A percentile compares a stretch with the other conserved stretches of the same genome.
phyloP scores from a whole-genome alignment of 768 basidiomycete species.

The Vararia minispora region DNA sequence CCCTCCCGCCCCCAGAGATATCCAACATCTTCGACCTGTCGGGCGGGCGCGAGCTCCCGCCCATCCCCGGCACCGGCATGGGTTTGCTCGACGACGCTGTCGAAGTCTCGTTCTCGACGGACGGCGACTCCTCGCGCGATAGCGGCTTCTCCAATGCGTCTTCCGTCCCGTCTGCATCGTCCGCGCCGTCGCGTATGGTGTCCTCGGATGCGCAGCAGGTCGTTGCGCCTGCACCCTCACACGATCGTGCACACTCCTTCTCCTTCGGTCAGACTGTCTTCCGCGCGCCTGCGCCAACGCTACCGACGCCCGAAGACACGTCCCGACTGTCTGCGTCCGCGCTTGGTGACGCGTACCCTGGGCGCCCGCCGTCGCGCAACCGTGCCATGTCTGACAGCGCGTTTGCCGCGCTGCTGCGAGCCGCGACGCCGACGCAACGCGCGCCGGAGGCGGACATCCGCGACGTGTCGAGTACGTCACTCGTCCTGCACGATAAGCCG shows the following conservation, averaged over 20 bases:
- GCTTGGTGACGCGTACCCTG: neutral
- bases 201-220: constrained; percentile 2
- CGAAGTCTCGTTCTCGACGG: constrained; percentile 22
- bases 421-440: constrained; percentile 18
- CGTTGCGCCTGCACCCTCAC: constrained; percentile 19
- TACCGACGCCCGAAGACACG: constrained; percentile 12
- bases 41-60: constrained; percentile 38
- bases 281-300: constrained; percentile 30
- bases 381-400: constrained; percentile 56
- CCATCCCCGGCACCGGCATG: constrained; percentile 21
- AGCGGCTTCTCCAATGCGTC: constrained; percentile 10
- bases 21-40: constrained; percentile 51
- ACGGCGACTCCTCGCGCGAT: constrained; percentile 1
- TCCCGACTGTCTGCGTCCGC: constrained; percentile 4
- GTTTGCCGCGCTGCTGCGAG: constrained; percentile 45
- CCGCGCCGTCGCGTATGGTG: constrained; percentile 2
- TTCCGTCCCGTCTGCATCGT: neutral
- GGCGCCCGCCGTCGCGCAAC: constrained; percentile 24
- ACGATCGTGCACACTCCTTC: constrained; percentile 56
- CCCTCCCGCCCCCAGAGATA: constrained; percentile 31
- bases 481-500: constrained; percentile 31
- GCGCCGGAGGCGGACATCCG: constrained; percentile 59
- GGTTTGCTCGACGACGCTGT: constrained; percentile 26
- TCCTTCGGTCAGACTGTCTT: constrained; percentile 56
- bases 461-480: constrained; percentile 38